A percentile compares a stretch with the other conserved stretches of the same genome.
Conservation (phyloP, 202 grass and related monocot species). For the Carex arenaria region DNA sequence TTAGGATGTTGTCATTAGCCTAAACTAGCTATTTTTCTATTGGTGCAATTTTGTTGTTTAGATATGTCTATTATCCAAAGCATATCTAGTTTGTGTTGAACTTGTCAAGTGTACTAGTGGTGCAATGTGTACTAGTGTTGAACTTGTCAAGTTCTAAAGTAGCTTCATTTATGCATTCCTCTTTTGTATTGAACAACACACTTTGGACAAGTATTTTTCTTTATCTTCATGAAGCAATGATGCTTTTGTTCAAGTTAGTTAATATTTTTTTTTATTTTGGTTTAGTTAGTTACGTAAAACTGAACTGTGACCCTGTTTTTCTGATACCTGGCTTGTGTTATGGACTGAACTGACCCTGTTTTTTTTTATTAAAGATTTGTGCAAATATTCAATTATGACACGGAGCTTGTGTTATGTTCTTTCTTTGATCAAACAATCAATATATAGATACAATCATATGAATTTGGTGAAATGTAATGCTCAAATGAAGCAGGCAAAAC, state of each 20-base stretch:
- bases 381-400: too few species aligned
- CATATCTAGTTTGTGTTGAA: neutral
- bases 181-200: too few species aligned
- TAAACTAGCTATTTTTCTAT: neutral
- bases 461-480: neutral
- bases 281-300: neutral
- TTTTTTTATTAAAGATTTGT: too few species aligned
- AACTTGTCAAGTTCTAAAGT: neutral
- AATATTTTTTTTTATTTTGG: too few species aligned
- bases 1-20: neutral
- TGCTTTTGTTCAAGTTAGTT: neutral
- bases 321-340: too few species aligned
- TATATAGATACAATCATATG: neutral
- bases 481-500: too few species aligned
- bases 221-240: neutral
- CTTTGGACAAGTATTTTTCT: too few species aligned
- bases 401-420: too few species aligned
- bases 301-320: neutral
- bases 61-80: too few species aligned
- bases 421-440: neutral
- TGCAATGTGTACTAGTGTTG: neutral
- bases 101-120: neutral
- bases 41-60: neutral
- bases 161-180: neutral
- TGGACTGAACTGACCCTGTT: too few species aligned